These are phyloP conservation scores for Pleurotus eryngii DNA, from an alignment of 768 basidiomycete species.

Conservation along the genomic window DNA sequence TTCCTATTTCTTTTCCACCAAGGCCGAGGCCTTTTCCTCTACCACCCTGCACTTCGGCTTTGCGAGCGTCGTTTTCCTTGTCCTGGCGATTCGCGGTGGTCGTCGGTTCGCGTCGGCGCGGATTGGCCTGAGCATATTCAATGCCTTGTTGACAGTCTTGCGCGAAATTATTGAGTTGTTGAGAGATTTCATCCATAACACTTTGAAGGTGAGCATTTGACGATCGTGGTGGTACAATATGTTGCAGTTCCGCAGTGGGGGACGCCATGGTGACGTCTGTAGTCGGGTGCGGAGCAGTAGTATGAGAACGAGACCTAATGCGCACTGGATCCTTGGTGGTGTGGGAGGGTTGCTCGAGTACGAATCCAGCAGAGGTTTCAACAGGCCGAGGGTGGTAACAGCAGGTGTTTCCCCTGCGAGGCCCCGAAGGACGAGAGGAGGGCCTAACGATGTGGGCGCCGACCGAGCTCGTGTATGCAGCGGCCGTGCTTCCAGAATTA, in stretches of 20 bases:
- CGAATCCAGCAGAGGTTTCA: background rate
- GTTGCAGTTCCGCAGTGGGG: conserved; percentile 16
- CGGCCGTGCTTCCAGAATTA: background rate
- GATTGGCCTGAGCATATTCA: background rate
- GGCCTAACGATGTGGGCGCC: background rate
- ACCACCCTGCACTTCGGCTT: background rate
- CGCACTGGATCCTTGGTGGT: background rate
- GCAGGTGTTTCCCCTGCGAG: conserved; percentile 3
- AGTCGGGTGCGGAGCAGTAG: background rate
- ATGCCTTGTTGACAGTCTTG: background rate
- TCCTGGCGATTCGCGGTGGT: background rate
- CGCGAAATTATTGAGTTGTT: conserved; percentile 40
- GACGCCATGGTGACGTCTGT: background rate
- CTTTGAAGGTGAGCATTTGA: conserved; percentile 37
- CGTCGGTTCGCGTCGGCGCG: background rate
- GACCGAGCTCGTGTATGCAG: background rate
- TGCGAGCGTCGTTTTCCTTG: conserved; percentile 2
- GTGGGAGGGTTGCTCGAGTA: background rate
- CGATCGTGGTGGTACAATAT: conserved; percentile 38
- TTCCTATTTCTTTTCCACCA: conserved; percentile 1
- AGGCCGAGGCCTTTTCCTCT: conserved; percentile 2
- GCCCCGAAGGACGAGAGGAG: background rate
- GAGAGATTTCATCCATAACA: conserved; percentile 42
- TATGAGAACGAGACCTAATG: conserved; percentile 1
- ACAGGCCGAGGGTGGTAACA: background rate